phyloP scores from a whole-genome alignment of 768 basidiomycete genomes.

The Crucibulum laeve region DNA sequence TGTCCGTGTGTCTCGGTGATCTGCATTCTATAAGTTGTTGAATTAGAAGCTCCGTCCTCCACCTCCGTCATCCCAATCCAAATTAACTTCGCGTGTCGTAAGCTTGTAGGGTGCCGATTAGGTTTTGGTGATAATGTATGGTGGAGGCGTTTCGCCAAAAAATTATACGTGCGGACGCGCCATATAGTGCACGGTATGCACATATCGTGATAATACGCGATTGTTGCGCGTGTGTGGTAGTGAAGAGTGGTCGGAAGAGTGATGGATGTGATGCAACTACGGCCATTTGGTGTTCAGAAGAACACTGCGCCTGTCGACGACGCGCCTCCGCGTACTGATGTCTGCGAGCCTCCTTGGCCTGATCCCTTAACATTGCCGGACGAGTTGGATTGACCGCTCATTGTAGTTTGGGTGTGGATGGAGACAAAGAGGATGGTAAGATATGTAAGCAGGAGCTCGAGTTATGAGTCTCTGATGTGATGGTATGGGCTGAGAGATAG shows the following conservation, averaged over 20 bases:
- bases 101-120: neutral
- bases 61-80: neutral
- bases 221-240: constrained; percentile 8
- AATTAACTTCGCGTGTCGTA: neutral
- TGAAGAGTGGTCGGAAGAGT: constrained; percentile 11
- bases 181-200: neutral
- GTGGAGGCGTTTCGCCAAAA: neutral
- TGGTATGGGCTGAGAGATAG: constrained; percentile 2
- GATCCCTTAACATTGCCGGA: constrained; percentile 25
- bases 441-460: constrained; percentile 5
- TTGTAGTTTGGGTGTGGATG: constrained; percentile 15
- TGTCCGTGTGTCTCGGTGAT: constrained; percentile 25
- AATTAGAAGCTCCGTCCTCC: constrained; percentile 11
- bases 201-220: neutral
- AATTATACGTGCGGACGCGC: neutral
- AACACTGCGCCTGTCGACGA: constrained; percentile 51
- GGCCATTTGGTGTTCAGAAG: constrained; percentile 46
- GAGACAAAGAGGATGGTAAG: constrained; percentile 2
- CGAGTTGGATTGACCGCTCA: constrained; percentile 37
- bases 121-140: constrained; percentile 12
- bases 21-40: constrained; percentile 16
- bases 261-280: neutral
- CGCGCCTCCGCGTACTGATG: constrained; percentile 46
- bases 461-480: constrained; percentile 7
- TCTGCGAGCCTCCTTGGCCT: constrained; percentile 26